Evolutionary conservation across 345 rosid genomes (phyloP), one percentile per base, ranked within the genome.

Genomic region (Rhodomyrtus tomentosa): DNA sequence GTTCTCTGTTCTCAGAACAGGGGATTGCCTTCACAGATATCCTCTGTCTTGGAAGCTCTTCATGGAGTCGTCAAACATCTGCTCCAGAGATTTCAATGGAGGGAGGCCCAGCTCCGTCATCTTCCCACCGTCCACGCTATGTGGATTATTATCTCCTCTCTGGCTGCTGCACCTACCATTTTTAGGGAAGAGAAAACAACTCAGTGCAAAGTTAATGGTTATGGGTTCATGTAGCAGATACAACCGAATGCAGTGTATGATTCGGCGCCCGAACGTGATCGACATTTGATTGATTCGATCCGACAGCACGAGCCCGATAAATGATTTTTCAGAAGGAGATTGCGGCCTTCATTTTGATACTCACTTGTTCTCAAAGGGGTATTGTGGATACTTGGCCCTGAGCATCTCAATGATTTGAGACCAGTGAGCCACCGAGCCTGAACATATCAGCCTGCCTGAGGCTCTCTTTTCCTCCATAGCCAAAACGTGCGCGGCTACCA

Each of bases 41-140:
- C 95, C 93, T 81, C 87, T 93, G 13, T 93, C 88, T 56, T 93
- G 94, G 89, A 94, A 95, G 81, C 98, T 95, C 85, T 84, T 89
- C 86, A 94, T 88, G 87, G 93, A 95, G 82, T 94, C 98, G 87
- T 94, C 95, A 82, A 95, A 94, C 96, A 93, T 95, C 83, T 92
- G 87, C 83, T 92, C 89, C 27, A 94, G 11, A 55, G 97, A 87
- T 86, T 90, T 94, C 87, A 94, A 91, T 1, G 91, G 87, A 79
- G 88, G 87, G 29, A 91, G 90, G 36, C 98, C 98, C 86, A 95
- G 79, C 45, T 88, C 83, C 11, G 84, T 84, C 84, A 95, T 91
- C 90, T 95, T 94, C 55, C 85, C 89, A 36, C 94, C 90, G 83
- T 94, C 95, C 98, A 93, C 92, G 84, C 92, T 89, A 82, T 95